Evolutionary conservation across 139 green algal species (phyloP), one percentile per base, ranked within the genome.

Genomic region (Chlorella vulgaris): DNA sequence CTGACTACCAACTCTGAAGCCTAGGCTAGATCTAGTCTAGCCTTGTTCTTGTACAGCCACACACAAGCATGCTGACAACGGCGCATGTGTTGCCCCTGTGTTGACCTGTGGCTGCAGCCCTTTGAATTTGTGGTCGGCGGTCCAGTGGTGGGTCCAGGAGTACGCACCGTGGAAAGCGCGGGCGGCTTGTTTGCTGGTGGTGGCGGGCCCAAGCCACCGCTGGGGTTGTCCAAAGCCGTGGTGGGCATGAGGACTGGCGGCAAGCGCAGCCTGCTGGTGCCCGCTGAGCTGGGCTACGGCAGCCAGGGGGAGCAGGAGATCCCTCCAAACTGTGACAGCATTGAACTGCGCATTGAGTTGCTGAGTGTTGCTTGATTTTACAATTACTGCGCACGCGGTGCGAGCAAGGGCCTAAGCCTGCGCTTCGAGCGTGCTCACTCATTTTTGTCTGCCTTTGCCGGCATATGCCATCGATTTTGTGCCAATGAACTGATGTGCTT

Each of bases 191-290:
- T 96, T 71, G 76, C 90, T 1, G 94, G 93, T 5, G 70, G 43
- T 1, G 85, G 83, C 18, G 94, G 96, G 13, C 94, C 94, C 62
- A 97, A 96, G 87, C 92, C 95, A 6, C 95, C 95, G 0, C 88
- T 89, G 39, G 95, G 92, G 5, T 84, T 98, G 28, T 93, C 88
- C 24, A 89, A 53, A 38, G 88, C 92, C 1, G 92, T 96, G 0
- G 22, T 97, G 0, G 95, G 95, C 71, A 98, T 98, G 95, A 91
- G 91, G 53, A 84, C 82, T 22, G 95, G 95, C 3, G 95, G 95
- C 69, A 96, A 93, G 89, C 96, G 76, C 62, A 88, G n/a, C 29
- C 10, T 63, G 28, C 33, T 76, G n/a, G 69, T 78, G 51, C 83
- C 83, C 24, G 75, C 82, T 40, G 83, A 91, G 63, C 74, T 85